A percentile compares a stretch with the other conserved stretches of the same genome.
Conservation (phyloP, 495 filamentous ascomycete species). For the Talaromyces stipitatus region DNA sequence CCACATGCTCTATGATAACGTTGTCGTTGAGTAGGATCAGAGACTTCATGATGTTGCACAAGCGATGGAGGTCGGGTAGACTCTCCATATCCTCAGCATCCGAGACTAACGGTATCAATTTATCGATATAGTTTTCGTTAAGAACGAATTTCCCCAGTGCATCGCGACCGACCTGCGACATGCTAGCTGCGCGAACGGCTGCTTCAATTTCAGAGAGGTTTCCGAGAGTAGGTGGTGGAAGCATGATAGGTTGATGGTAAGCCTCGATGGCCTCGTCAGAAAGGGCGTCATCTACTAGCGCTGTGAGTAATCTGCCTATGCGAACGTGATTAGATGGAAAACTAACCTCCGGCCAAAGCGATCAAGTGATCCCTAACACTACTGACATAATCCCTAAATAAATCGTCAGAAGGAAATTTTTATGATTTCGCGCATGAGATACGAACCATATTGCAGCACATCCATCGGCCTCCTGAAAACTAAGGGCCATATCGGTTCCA, state of each 20-base stretch:
- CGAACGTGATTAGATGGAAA: background rate
- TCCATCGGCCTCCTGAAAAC: constrained; percentile 96
- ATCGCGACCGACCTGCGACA: constrained; percentile 70
- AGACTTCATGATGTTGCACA: constrained; percentile 98
- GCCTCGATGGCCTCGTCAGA: constrained; percentile 78
- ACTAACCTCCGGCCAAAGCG: constrained; percentile 44
- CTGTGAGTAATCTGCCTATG: background rate
- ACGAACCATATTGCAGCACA: constrained; percentile 84
- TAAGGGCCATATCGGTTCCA: constrained; percentile 92
- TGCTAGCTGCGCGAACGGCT: constrained; percentile 66
- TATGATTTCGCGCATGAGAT: constrained; percentile 3
- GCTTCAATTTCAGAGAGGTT: constrained; percentile 78
- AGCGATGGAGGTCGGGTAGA: constrained; percentile 71
- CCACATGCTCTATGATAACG: constrained; percentile 84
- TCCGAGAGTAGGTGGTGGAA: constrained; percentile 71
- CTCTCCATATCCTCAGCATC: constrained; percentile 88
- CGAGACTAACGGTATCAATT: constrained; percentile 76
- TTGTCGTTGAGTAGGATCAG: constrained; percentile 92
- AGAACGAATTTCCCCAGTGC: constrained; percentile 85
- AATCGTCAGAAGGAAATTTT: constrained; percentile 10
- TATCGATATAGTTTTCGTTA: constrained; percentile 74
- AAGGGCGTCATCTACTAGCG: constrained; percentile 68
- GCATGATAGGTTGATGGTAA: constrained; percentile 54
- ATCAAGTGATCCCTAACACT: constrained; percentile 65
- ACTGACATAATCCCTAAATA: constrained; percentile 82